Conservation (phyloP, 2,329 filamentous ascomycete species). For the Ceratocystis colombiana region DNA sequence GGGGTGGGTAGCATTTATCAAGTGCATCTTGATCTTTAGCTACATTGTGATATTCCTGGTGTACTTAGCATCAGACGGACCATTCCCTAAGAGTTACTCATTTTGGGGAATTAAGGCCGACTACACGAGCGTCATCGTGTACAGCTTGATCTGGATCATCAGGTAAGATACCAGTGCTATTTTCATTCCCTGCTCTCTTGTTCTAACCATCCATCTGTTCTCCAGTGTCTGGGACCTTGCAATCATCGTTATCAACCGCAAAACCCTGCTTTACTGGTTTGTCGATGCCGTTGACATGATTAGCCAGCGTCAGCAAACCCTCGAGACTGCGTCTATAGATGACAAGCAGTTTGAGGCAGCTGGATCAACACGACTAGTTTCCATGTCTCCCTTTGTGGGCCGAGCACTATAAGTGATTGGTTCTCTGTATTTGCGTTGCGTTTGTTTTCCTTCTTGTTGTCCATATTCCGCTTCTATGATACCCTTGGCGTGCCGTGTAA, state of each 20-base stretch:
- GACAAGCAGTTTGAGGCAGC: conserved; percentile 9
- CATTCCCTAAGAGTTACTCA: conserved; percentile 33
- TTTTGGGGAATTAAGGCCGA: conserved; percentile 33
- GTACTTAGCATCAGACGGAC: conserved; percentile 33
- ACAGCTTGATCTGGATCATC: conserved; percentile 34
- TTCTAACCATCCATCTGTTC: neutral
- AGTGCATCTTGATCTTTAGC: conserved; percentile 31
- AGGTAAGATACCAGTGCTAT: conserved; percentile 29
- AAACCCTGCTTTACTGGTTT: conserved; percentile 18
- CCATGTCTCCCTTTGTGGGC: conserved; percentile 15
- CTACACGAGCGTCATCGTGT: conserved; percentile 31
- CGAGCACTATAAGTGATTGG: conserved; percentile 10
- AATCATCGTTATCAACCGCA: conserved; percentile 24
- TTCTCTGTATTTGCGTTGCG: neutral
- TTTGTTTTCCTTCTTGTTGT: neutral
- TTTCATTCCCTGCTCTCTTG: neutral
- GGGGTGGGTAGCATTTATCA: conserved; percentile 31
- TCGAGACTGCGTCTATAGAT: neutral
- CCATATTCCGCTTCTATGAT: conserved; percentile 6
- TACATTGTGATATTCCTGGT: conserved; percentile 34
- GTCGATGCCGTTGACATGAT: conserved; percentile 9
- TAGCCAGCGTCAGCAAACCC: conserved; percentile 5
- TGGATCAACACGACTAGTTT: neutral
- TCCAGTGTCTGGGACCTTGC: conserved; percentile 26
- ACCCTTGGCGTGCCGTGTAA: neutral